Evolutionary conservation across 1,284 basidiomycete genomes (phyloP).

Genomic region (Ceratobasidium sp.): DNA sequence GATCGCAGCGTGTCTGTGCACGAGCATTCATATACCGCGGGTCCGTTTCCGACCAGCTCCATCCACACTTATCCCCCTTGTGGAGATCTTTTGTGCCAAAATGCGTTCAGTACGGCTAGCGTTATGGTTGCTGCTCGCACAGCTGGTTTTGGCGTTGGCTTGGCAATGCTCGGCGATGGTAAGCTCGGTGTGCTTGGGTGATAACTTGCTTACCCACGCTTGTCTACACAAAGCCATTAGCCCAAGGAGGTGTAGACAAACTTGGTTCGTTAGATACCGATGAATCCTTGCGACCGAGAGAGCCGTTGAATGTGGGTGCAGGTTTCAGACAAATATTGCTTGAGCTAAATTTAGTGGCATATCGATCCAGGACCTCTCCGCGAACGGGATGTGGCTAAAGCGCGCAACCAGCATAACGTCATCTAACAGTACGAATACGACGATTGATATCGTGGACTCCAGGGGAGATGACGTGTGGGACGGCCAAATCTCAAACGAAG

Average conservation of each 20-base stretch:
- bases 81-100: background rate
- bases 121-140: background rate
- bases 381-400: background rate
- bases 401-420: background rate
- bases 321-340: no score
- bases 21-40: background rate
- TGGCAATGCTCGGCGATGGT: background rate
- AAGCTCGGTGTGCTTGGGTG: background rate
- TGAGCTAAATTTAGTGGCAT: no score
- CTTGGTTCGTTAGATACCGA: no score
- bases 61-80: background rate
- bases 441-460: background rate
- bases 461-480: conserved; percentile 26
- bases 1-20: conserved; percentile 16
- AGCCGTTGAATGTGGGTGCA: no score
- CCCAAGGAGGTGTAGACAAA: background rate
- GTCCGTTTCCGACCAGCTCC: background rate
- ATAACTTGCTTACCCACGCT: background rate
- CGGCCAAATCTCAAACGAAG: conserved; percentile 26
- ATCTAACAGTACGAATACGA: background rate
- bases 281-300: no score
- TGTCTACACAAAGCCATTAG: background rate
- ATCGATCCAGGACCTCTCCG: no score
- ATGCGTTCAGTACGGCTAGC: background rate
- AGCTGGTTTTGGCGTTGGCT: background rate